Evolutionary conservation across 164 flowering plant species (phyloP).

Genomic region (Berberis thunbergii): DNA sequence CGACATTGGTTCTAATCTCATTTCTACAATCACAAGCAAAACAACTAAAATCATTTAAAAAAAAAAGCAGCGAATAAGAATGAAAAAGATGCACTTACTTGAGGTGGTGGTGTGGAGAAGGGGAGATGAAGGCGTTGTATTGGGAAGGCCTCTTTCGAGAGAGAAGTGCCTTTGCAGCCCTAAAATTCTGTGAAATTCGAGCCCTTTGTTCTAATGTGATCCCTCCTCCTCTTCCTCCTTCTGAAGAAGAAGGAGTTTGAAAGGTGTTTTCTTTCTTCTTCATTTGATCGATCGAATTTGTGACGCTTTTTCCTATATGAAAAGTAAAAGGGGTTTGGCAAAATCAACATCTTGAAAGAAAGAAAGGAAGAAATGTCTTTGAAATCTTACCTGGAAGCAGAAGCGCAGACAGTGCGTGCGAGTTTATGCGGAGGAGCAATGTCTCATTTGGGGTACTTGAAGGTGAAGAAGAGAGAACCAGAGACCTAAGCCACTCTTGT

Average conservation of each 20-base stretch:
- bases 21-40: conserved; percentile 14
- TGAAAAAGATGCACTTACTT: conserved; percentile 1
- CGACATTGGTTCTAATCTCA: conserved; percentile 6
- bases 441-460: too few species aligned
- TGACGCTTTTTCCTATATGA: conserved; percentile 3
- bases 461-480: too few species aligned
- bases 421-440: too few species aligned
- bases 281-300: not conserved
- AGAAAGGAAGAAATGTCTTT: too few species aligned
- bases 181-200: conserved; percentile 60
- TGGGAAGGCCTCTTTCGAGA: conserved; percentile 51
- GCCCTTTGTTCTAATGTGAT: conserved; percentile 45
- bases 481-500: too few species aligned
- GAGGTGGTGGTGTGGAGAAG: conserved; percentile 1
- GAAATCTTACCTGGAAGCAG: too few species aligned
- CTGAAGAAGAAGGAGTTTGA: not conserved
- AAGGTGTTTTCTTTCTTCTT: conserved; percentile 32
- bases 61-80: not conserved
- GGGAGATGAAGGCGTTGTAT: not conserved
- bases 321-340: not conserved
- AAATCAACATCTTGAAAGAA: too few species aligned
- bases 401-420: too few species aligned
- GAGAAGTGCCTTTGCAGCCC: conserved; percentile 73
- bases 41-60: not conserved
- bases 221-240: not conserved